Base-by-base conservation (phyloP, 768 basidiomycete species). In the Phanerochaete sordida region DNA sequence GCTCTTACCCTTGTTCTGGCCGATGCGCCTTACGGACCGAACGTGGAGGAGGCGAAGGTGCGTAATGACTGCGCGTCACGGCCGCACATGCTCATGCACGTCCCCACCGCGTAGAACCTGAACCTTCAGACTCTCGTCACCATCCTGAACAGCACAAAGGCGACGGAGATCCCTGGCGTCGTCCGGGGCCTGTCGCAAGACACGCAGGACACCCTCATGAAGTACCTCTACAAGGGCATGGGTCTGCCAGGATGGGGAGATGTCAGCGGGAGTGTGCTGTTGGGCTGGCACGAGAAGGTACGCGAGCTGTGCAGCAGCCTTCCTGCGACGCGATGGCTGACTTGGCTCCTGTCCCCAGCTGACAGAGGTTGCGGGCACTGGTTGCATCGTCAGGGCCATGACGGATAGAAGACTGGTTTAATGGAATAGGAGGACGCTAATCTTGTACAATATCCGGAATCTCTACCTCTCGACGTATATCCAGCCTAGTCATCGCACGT, bases 171-270 rank as follows among this genome's bases (percentile, higher is more conserved):
- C 63, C 80, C 88, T 2, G 75, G 76, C 26, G 84, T 90, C 52
- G 81, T 97, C 71, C 90, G 87, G 68, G 72, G 80, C 0, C 80
- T 98, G 30, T 81, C 87, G 2, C 81, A 81, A 65, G 88, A 91
- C 53, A 76, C 82, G 46, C 92, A 95, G 68, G 96, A 97, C 69
- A 91, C 88, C 31, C 81, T 98, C 56, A 98, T 97, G 96, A 96
- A 95, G 72, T 98, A 96, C 70, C 78, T 98, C 16, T 98, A 98
- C 84, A 98, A 98, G 77, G 95, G 93, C 16, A 98, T 97, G 95
- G 84, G 79, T 19, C 73, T 81, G 67, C 77, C 80, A 1, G 85
- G 79, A 16, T 79, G 82, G 72, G 80, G 83, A 30, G 86, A 87
- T 63, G 77, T 86, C 58, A 84, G 79, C 65, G 85, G 85, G 45